These are phyloP conservation scores for Actinomucor elegans DNA, from an alignment of 371 early-diverging fungal species.

Conservation along the genomic window DNA sequence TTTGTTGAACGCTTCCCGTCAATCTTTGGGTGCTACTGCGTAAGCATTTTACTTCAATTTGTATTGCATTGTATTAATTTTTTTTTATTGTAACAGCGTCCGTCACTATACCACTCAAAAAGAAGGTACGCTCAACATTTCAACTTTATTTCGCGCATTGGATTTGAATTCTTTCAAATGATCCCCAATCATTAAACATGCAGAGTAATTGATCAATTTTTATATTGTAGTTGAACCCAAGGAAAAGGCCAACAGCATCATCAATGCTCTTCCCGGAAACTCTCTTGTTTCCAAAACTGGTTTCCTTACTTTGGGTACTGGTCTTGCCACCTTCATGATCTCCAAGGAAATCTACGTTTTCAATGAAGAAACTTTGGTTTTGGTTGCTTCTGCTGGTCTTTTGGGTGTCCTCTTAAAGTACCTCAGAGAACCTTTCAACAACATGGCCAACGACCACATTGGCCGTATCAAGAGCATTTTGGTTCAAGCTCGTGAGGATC, in stretches of 20 bases:
- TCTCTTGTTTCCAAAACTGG: constrained; percentile 87
- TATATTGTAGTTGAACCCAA: constrained; percentile 46
- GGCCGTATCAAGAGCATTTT: constrained; percentile 79
- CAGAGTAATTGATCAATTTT: neutral
- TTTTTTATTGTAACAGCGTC: constrained; percentile 4
- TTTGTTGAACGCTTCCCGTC: constrained; percentile 23
- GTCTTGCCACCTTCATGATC: constrained; percentile 84
- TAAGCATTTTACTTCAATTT: constrained; percentile 12
- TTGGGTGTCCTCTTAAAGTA: constrained; percentile 73
- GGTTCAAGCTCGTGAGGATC: constrained; percentile 85
- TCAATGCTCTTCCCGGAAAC: constrained; percentile 91
- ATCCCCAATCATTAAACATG: neutral
- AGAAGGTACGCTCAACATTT: constrained; percentile 30
- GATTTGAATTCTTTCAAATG: too few relatives aligned
- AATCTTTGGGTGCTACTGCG: constrained; percentile 30
- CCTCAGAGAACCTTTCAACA: constrained; percentile 83
- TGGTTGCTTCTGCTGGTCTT: constrained; percentile 75
- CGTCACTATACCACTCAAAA: constrained; percentile 30
- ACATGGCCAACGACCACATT: constrained; percentile 85
- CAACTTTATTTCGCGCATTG: neutral
- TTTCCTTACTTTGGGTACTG: constrained; percentile 81
- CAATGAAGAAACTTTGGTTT: constrained; percentile 91
- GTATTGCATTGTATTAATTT: neutral
- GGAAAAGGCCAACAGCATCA: constrained; percentile 81
- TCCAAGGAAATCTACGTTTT: constrained; percentile 96